Evolutionary conservation across 495 filamentous ascomycete species (phyloP).

Genomic region (Penicillium daleae): DNA sequence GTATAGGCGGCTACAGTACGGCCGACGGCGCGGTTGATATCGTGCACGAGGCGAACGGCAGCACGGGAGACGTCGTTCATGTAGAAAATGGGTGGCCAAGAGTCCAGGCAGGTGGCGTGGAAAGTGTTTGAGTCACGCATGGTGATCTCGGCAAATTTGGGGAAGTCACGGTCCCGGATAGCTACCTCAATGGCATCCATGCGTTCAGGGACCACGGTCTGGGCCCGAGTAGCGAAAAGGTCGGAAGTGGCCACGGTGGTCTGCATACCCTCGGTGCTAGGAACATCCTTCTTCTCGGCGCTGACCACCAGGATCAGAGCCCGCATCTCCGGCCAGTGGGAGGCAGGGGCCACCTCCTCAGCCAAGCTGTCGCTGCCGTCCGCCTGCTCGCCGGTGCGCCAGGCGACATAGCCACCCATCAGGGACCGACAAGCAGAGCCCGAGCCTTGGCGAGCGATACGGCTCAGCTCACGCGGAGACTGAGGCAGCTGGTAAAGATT

Average conservation of each 20-base stretch:
- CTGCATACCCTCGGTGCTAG: constrained; percentile 92
- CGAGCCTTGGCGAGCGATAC: constrained; percentile 92
- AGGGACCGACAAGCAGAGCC: constrained; percentile 90
- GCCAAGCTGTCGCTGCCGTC: constrained; percentile 87
- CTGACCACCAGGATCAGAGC: constrained; percentile 88
- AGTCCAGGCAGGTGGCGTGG: constrained; percentile 93
- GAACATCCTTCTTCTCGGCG: constrained; percentile 92
- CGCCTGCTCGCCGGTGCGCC: constrained; percentile 70
- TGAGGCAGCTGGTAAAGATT: constrained; percentile 84
- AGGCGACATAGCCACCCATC: constrained; percentile 95
- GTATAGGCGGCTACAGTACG: constrained; percentile 88
- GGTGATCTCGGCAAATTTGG: constrained; percentile 82
- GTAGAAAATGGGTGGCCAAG: constrained; percentile 96
- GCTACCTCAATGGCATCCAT: constrained; percentile 89
- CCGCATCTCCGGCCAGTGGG: constrained; percentile 94
- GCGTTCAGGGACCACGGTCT: constrained; percentile 74
- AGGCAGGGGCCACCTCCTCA: constrained; percentile 79
- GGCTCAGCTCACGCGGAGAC: constrained; percentile 75
- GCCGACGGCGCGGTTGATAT: constrained; percentile 75
- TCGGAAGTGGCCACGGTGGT: constrained; percentile 86
- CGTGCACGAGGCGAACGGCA: constrained; percentile 84
- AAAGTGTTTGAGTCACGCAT: constrained; percentile 97
- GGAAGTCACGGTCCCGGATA: constrained; percentile 77
- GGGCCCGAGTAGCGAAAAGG: constrained; percentile 75
- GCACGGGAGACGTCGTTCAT: constrained; percentile 90